Evolutionary conservation across 2,329 filamentous ascomycete genomes (phyloP).

Genomic region (Aspergillus sp.): DNA sequence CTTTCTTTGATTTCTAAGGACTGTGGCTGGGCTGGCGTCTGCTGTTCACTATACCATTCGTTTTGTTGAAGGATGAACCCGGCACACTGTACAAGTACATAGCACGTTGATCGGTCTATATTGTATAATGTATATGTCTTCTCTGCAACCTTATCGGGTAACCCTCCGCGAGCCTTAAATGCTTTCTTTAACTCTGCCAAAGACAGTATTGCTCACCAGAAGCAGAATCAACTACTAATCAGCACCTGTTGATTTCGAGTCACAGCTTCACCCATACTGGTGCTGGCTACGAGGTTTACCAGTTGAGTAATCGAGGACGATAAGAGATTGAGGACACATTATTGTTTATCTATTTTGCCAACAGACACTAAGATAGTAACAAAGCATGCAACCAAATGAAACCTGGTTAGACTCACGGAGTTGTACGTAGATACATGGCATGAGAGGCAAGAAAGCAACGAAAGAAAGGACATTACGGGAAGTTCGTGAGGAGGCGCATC

Average conservation of each 20-base stretch:
- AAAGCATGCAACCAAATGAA: not conserved
- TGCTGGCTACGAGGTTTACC: too few species aligned
- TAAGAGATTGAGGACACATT: not conserved
- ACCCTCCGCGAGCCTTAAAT: too few species aligned
- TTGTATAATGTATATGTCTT: not conserved
- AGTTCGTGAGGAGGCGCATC: not conserved
- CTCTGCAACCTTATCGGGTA: not conserved
- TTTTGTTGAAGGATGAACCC: not conserved
- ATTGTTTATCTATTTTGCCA: conserved; percentile 2
- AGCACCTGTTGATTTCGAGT: too few species aligned
- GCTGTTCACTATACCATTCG: not conserved
- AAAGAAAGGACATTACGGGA: not conserved
- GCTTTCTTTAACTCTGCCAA: too few species aligned
- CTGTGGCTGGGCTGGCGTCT: not conserved
- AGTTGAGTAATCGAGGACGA: too few species aligned
- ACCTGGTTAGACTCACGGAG: conserved; percentile 2
- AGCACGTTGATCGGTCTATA: conserved; percentile 1
- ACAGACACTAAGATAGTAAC: not conserved
- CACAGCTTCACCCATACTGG: too few species aligned
- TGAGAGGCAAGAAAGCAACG: not conserved
- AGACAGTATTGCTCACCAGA: too few species aligned
- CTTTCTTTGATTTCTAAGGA: not conserved
- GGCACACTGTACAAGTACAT: not conserved
- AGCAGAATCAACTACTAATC: too few species aligned
- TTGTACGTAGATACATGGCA: conserved; percentile 11